Conservation (phyloP, 1,284 basidiomycete genomes). For the Pseudozyma sp. region DNA sequence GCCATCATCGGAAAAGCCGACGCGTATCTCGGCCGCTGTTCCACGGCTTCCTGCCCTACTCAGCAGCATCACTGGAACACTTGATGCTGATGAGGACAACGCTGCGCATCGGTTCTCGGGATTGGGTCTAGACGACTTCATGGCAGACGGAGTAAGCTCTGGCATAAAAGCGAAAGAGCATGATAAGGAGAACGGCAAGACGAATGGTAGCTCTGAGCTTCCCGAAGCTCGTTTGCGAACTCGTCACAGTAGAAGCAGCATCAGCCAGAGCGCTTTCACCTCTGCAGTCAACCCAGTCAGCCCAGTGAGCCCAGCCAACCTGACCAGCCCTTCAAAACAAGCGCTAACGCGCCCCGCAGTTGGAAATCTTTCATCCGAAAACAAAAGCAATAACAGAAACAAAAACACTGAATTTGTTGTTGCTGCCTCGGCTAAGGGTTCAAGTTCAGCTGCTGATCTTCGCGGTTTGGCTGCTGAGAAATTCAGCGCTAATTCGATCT, state of each 20-base stretch:
- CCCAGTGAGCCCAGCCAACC: too few species aligned
- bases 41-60: slow-evolving; percentile 19
- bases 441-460: too few species aligned
- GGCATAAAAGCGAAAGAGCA: background rate
- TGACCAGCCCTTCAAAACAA: background rate
- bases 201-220: background rate
- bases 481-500: background rate
- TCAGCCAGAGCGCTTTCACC: too few species aligned
- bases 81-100: background rate
- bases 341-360: background rate
- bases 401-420: slow-evolving; percentile 1
- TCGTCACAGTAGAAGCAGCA: too few species aligned
- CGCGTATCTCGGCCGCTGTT: slow-evolving; percentile 12
- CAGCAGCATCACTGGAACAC: background rate
- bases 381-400: slow-evolving; percentile 1
- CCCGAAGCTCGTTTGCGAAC: too few species aligned
- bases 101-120: slow-evolving; percentile 13
- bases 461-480: background rate
- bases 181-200: background rate
- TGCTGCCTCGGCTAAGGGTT: too few species aligned
- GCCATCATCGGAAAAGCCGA: slow-evolving; percentile 4
- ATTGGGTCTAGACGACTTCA: slow-evolving; percentile 20
- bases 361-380: background rate
- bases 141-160: background rate
- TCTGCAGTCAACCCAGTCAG: too few species aligned